Base-by-base conservation (phyloP, 208 protist genomes). In the Trypanosoma platydactyli region DNA sequence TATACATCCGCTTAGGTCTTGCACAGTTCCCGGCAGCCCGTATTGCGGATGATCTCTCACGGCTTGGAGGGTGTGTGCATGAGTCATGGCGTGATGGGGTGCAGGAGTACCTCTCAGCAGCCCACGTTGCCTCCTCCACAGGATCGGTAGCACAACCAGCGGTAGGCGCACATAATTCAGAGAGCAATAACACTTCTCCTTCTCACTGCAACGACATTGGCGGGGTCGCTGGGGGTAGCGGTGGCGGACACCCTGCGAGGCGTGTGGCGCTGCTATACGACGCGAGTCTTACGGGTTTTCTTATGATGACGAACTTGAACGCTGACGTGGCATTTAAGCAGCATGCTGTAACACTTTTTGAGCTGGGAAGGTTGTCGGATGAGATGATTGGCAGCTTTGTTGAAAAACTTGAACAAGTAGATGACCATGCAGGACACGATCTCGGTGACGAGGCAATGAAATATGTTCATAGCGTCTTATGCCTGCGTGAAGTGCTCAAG, bases 221-320 rank as follows among this genome's bases (percentile, higher is more conserved):
- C 16, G 40, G 33, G 33, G 9, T 9, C 33, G 33, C 5, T 3
- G 33, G 5, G 3, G 33, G 33, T 38, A 9, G 6, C 11, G 22
- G 11, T 49, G 53, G 52, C 35, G 50, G 71, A 4, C 81, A 86
- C 55, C 87, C 87, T 0, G 35, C 63, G 22, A 94, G 95, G 70
- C 87, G 97, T 48, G 85, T 99, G 29, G 97, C 87, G 9, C 86
- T 99, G 11, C 54, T 99, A 24, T 99, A 99, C 84, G 97, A 99
- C 61, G 83, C 86, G 24, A 97, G 83, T 15, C 83, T 99, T 15
- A 98, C 97, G 9, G 98, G 97, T 9, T 98, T 98, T 69, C 81
- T 99, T 18, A 99, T 99, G 98, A 98, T 99, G 97, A 98, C 95
- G 55, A 98, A 99, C 76, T 71, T 98, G 24, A 95, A 90, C 22